phyloP scores from a whole-genome alignment of 2,329 filamentous ascomycete genomes.

The Fusarium sp. region DNA sequence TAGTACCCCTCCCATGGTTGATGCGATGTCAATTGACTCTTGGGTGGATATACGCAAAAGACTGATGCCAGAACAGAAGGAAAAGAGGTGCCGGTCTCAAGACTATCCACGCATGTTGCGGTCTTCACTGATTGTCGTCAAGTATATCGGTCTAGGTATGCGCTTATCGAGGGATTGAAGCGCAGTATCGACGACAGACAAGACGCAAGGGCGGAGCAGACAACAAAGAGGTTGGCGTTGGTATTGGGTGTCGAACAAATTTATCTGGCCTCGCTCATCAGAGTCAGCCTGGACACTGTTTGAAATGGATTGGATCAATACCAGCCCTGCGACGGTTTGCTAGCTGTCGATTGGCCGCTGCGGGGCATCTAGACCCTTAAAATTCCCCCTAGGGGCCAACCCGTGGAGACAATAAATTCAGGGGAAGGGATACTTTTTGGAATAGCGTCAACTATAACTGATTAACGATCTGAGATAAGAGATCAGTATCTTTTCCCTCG shows the following conservation, averaged over 20 bases:
- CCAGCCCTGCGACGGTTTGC: constrained; percentile 40
- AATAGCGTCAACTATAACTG: background rate
- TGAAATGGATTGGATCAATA: constrained; percentile 29
- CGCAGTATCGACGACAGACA: constrained; percentile 2
- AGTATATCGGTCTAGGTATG: background rate
- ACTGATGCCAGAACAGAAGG: constrained; percentile 14
- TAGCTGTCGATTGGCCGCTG: constrained; percentile 42
- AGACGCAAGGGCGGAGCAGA: constrained; percentile 24
- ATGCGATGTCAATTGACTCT: constrained; percentile 24
- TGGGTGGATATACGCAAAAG: constrained; percentile 23
- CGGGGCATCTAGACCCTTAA: constrained; percentile 38
- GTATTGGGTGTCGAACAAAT: constrained; percentile 34
- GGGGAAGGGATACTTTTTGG: constrained; percentile 6
- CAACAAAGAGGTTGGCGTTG: constrained; percentile 18
- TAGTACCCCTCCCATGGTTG: constrained; percentile 55
- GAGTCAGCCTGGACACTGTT: background rate
- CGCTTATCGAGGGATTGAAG: constrained; percentile 13
- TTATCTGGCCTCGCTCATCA: constrained; percentile 38
- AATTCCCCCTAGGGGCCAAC: constrained; percentile 12
- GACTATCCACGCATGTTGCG: constrained; percentile 44
- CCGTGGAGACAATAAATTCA: constrained; percentile 22
- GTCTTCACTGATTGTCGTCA: constrained; percentile 3
- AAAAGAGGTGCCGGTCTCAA: constrained; percentile 9
- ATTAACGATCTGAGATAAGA: background rate
- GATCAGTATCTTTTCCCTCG: background rate